phyloP scores from a whole-genome alignment of 2,329 filamentous ascomycete species.

The Phaeosphaeria sp. region DNA sequence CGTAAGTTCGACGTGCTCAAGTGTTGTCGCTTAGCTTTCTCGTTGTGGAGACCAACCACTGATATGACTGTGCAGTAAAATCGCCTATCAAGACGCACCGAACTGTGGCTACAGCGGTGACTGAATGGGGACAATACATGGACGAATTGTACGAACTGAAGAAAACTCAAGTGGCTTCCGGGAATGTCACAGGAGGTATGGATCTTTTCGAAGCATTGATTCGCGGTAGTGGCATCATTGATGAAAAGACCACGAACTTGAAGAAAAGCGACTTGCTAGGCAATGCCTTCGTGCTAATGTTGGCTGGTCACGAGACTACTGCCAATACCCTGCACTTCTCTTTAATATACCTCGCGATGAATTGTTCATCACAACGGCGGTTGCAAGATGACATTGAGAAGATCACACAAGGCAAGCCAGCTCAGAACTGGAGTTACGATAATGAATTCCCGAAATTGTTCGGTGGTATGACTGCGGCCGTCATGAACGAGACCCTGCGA shows the following conservation, averaged over 20 bases:
- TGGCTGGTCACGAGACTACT: constrained; percentile 83
- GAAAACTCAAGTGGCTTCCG: constrained; percentile 51
- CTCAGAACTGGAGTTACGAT: constrained; percentile 75
- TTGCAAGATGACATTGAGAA: constrained; percentile 74
- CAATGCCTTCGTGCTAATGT: constrained; percentile 68
- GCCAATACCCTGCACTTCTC: constrained; percentile 78
- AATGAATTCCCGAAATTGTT: constrained; percentile 69
- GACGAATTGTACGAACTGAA: constrained; percentile 71
- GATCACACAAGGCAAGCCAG: constrained; percentile 66
- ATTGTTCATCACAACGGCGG: constrained; percentile 67
- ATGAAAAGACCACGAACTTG: constrained; percentile 39
- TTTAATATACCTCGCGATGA: constrained; percentile 71
- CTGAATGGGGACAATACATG: constrained; percentile 74
- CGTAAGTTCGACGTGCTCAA: constrained; percentile 42
- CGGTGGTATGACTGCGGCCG: constrained; percentile 73
- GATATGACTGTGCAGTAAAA: constrained; percentile 23
- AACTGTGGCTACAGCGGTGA: constrained; percentile 61
- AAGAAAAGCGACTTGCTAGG: constrained; percentile 68
- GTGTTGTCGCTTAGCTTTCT: neutral
- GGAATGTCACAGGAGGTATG: constrained; percentile 52
- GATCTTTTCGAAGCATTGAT: constrained; percentile 62
- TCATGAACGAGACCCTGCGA: constrained; percentile 79
- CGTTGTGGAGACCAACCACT: neutral
- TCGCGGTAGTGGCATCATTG: constrained; percentile 40
- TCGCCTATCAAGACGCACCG: constrained; percentile 57